A percentile compares a stretch with the other conserved stretches of the same genome.
phyloP scores from a whole-genome alignment of 2,329 filamentous ascomycete genomes.

The Botrytis fragariae region DNA sequence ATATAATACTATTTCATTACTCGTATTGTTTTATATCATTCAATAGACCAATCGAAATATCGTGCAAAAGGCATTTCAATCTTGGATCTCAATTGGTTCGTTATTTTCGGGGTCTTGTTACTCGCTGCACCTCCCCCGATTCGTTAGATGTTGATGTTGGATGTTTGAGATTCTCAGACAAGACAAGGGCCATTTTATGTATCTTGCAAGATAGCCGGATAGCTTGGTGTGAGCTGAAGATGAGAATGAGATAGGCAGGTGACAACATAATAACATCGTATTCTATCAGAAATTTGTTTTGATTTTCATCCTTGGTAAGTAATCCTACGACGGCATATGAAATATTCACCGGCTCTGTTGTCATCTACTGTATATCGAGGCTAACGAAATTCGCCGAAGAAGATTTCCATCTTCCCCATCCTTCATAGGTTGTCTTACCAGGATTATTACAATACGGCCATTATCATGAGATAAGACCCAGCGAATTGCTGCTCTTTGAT shows the following conservation, averaged over 20 bases:
- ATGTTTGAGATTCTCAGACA: constrained; percentile 7
- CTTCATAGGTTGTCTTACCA: constrained; percentile 6
- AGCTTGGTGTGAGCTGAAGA: neutral
- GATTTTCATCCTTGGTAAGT: neutral
- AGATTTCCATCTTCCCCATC: constrained; percentile 1
- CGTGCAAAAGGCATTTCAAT: neutral
- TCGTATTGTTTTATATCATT: neutral
- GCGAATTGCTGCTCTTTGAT: neutral
- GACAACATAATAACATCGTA: neutral
- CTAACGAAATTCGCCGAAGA: constrained; percentile 5
- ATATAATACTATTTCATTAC: neutral
- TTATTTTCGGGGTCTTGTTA: neutral
- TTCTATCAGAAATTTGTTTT: neutral
- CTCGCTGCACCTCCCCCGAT: neutral
- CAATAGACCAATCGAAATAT: neutral
- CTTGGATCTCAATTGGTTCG: neutral
- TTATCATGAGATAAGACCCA: constrained; percentile 22
- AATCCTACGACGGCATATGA: neutral
- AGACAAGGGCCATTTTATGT: neutral
- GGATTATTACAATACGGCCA: constrained; percentile 9
- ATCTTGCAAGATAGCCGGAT: neutral
- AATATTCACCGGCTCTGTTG: neutral
- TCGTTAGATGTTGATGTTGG: neutral
- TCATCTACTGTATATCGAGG: neutral
- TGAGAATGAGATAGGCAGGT: constrained; percentile 3